A percentile compares a stretch with the other conserved stretches of the same genome.
These are phyloP conservation scores for Digitaria exilis DNA, from an alignment of 202 grass and related monocot species.

Conservation along the genomic window DNA sequence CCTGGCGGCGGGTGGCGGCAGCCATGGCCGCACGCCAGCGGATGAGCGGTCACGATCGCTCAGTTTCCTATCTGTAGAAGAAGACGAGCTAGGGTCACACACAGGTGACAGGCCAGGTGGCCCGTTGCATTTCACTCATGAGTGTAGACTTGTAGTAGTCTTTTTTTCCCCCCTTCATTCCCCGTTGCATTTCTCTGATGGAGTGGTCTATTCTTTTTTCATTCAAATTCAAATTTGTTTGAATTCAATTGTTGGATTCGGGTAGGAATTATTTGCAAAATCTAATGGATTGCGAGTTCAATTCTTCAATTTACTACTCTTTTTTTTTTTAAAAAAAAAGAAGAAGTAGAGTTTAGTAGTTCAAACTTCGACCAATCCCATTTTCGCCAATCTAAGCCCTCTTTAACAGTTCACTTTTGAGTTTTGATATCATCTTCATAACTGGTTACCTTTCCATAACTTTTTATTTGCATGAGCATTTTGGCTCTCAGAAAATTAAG, in stretches of 20 bases:
- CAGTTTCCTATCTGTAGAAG: not conserved
- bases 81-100: not conserved
- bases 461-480: conserved; percentile 1
- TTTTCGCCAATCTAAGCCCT: not conserved
- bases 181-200: not conserved
- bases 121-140: no score
- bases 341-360: not conserved
- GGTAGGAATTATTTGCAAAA: not conserved
- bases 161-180: no score
- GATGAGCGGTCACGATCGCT: not conserved
- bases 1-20: not conserved
- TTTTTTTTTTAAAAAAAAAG: not conserved
- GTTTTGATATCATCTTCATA: conserved; percentile 24
- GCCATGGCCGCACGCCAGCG: not conserved
- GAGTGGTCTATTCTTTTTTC: not conserved
- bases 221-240: not conserved
- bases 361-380: not conserved
- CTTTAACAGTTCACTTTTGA: not conserved
- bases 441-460: not conserved
- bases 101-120: not conserved
- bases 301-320: not conserved
- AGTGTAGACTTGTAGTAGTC: no score
- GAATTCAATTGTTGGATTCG: not conserved
- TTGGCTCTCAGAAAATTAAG: conserved; percentile 78
- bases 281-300: not conserved